phyloP scores from a whole-genome alignment of 2,329 filamentous ascomycete species.

The Xylaria sp. region DNA sequence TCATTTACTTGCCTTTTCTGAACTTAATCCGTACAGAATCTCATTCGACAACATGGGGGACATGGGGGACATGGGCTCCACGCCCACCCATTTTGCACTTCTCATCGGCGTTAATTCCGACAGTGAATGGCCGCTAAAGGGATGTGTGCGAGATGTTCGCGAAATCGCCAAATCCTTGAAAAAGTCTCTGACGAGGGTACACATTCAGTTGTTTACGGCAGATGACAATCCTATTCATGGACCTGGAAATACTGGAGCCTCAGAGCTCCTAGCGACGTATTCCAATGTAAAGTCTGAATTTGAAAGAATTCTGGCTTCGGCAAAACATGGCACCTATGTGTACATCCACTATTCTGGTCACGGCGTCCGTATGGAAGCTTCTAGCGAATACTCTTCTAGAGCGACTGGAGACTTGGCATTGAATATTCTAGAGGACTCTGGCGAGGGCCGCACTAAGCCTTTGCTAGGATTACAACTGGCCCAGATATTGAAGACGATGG shows the following conservation, averaged over 20 bases:
- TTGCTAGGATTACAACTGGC: constrained; percentile 1
- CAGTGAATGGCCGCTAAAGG: background rate
- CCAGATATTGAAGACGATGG: background rate
- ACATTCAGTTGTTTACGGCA: background rate
- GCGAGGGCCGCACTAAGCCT: background rate
- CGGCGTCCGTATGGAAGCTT: too few species aligned
- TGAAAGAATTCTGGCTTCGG: background rate
- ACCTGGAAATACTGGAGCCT: too few species aligned
- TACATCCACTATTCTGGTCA: constrained; percentile 11
- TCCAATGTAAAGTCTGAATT: background rate
- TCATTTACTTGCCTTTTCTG: too few species aligned
- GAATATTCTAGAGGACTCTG: background rate
- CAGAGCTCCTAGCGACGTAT: background rate
- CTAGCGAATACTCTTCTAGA: background rate
- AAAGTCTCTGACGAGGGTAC: background rate
- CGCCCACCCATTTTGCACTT: background rate
- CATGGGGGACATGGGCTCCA: too few species aligned
- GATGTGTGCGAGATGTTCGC: background rate
- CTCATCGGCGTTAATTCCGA: background rate
- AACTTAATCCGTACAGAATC: too few species aligned
- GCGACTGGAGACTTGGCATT: constrained; percentile 1
- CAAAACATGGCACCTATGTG: background rate
- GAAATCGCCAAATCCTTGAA: background rate
- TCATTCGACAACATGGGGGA: too few species aligned
- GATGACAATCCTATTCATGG: background rate